Conservation (phyloP, 257 asterid genomes). For the Solanum chiquidenum region DNA sequence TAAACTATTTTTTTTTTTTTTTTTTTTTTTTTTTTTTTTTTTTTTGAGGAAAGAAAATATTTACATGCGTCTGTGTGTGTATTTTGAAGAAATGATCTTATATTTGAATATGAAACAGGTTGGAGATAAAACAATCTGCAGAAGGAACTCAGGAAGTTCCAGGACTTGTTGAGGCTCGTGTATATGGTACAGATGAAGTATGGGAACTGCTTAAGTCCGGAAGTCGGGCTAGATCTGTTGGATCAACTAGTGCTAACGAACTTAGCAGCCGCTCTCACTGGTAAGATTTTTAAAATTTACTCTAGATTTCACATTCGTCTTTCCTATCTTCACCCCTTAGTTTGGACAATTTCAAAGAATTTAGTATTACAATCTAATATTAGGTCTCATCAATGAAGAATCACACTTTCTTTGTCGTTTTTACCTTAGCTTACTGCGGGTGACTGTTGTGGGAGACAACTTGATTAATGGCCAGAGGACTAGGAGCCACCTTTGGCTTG, state of each 20-base stretch:
- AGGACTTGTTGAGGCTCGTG: conserved; percentile 86
- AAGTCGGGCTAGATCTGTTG: conserved; percentile 91
- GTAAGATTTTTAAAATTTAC: conserved; percentile 23
- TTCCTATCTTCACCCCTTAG: background rate
- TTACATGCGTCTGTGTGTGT: background rate
- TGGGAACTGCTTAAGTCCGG: conserved; percentile 82
- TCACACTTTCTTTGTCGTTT: background rate
- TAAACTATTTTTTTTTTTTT: too few species aligned
- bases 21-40: too few species aligned
- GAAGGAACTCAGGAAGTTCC: conserved; percentile 99
- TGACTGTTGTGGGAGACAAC: conserved; percentile 74
- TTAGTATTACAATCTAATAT: background rate
- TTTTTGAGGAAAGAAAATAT: background rate
- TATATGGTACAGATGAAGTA: conserved; percentile 63
- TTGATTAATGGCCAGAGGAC: conserved; percentile 69
- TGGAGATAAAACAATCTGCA: conserved; percentile 97
- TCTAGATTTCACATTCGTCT: background rate
- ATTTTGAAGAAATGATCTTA: background rate
- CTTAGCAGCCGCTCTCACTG: conserved; percentile 98
- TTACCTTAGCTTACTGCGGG: conserved; percentile 74
- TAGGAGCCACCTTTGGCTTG: conserved; percentile 94
- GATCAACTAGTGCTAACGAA: conserved; percentile 95
- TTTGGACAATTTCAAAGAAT: background rate
- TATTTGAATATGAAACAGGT: conserved; percentile 34
- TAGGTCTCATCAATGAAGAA: background rate